Evolutionary conservation across 208 protist genomes (phyloP), one percentile per base, ranked within the genome.

Genomic region (Acanthamoeba triangularis): DNA sequence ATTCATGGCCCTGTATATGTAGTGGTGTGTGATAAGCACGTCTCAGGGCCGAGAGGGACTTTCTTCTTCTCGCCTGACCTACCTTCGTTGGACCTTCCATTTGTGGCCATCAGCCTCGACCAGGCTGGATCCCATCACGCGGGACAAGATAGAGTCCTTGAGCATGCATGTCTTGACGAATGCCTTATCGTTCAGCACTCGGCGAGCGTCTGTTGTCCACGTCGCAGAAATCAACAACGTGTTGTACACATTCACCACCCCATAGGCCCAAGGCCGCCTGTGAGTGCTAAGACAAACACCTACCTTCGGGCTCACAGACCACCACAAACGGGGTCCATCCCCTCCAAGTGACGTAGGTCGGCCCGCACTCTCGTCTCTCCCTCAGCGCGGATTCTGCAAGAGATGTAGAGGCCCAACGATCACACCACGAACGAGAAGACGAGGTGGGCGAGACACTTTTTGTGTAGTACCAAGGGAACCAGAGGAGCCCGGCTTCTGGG

Each of bases 41-140:
- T n/a, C n/a, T n/a, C n/a, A n/a, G n/a, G n/a, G n/a, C n/a, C n/a
- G n/a, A n/a, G n/a, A n/a, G n/a, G n/a, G n/a, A n/a, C n/a, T n/a
- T n/a, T n/a, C n/a, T n/a, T n/a, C n/a, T n/a, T n/a, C n/a, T n/a
- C n/a, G n/a, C n/a, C n/a, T n/a, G n/a, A n/a, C n/a, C n/a, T n/a
- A n/a, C 85, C 56, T 92, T 23, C 85, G 85, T 18, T 92, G 85
- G 10, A 3, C 37, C 37, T 72, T 65, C 85, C 85, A 92, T 47
- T 92, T 92, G 20, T 65, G 54, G 4, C 85, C 85, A 0, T 49
- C 13, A 0, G 18, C 37, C 2, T 2, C 28, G 52, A 92, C 11
- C 33, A 92, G 30, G 30, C 85, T 92, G 11, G 30, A 69, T 1
- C 85, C 85, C 85, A 92, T 92, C 85, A 92, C 54, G 28, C 85